A percentile compares a stretch with the other conserved stretches of the same genome.
Conservation (phyloP, 1,139 yeast species). For the Scheffersomyces illinoinensis region DNA sequence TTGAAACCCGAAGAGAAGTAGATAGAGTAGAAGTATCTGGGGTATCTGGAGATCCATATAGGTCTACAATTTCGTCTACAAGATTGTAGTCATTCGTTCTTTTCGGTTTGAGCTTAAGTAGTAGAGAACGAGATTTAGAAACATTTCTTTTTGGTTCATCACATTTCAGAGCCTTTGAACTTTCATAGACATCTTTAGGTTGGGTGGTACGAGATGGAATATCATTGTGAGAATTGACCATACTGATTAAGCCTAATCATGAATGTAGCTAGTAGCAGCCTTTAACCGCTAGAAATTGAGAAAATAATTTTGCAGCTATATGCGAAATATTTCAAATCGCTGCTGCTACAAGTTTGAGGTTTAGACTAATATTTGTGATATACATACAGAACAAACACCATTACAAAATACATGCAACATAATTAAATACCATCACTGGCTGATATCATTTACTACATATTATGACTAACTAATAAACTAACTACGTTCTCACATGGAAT, state of each 20-base stretch:
- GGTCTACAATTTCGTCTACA: not conserved
- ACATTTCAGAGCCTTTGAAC: not conserved
- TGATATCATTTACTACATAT: not conserved
- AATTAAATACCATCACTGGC: not conserved
- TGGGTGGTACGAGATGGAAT: not conserved
- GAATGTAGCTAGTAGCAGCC: not conserved
- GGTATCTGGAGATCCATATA: not conserved
- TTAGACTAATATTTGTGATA: no score
- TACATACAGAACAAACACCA: no score
- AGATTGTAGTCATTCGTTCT: not conserved
- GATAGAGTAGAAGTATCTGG: not conserved
- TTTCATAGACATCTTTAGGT: not conserved
- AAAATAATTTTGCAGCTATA: not conserved
- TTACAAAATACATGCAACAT: no score
- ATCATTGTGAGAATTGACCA: not conserved
- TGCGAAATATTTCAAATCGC: not conserved
- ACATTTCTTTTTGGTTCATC: not conserved
- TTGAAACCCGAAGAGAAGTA: not conserved
- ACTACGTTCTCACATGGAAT: not conserved
- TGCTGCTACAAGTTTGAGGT: no score
- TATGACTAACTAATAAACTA: not conserved
- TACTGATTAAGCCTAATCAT: not conserved
- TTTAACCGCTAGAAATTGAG: not conserved
- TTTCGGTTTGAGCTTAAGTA: not conserved
- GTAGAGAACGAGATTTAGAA: not conserved